Evolutionary conservation across 1,139 yeast species (phyloP).

Genomic region (Kodamaea ohmeri): DNA sequence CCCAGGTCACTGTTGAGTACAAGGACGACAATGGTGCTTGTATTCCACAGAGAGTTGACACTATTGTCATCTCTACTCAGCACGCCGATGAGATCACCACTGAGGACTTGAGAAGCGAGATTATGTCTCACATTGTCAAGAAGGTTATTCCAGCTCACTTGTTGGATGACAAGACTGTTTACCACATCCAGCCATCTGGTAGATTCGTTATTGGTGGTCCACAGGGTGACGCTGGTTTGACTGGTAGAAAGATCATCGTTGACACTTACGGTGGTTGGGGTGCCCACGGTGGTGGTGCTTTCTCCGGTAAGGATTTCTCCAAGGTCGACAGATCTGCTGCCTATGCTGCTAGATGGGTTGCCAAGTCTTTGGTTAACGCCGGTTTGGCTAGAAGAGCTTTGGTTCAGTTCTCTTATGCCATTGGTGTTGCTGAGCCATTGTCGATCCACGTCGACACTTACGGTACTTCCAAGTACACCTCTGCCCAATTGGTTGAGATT

Average conservation of each 20-base stretch:
- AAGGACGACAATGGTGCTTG: conserved; percentile 92
- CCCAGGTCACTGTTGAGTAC: conserved; percentile 98
- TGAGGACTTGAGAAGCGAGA: conserved; percentile 80
- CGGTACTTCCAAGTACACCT: conserved; percentile 90
- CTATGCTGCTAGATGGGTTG: conserved; percentile 99
- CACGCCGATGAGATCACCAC: conserved; percentile 95
- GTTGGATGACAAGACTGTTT: conserved; percentile 91
- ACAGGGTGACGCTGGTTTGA: conserved; percentile 99
- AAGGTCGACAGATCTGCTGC: conserved; percentile 99
- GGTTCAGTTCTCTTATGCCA: conserved; percentile 98
- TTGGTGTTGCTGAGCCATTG: conserved; percentile 99
- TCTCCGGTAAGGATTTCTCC: conserved; percentile 99
- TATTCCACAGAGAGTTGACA: conserved; percentile 93
- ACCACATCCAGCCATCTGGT: conserved; percentile 99
- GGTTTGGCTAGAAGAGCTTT: conserved; percentile 96
- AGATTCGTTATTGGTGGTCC: conserved; percentile 99
- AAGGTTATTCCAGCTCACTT: conserved; percentile 89
- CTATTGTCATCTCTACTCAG: conserved; percentile 95
- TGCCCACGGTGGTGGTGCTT: conserved; percentile 99
- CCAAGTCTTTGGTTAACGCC: conserved; percentile 93
- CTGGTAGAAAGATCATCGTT: conserved; percentile 99
- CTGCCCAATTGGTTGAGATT: conserved; percentile 86
- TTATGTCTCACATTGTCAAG: conserved; percentile 76
- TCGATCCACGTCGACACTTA: conserved; percentile 96
- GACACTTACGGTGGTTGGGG: conserved; percentile 99